These are phyloP conservation scores for Talaromyces proteolyticus DNA, from an alignment of 495 filamentous ascomycete genomes.

Conservation along the genomic window DNA sequence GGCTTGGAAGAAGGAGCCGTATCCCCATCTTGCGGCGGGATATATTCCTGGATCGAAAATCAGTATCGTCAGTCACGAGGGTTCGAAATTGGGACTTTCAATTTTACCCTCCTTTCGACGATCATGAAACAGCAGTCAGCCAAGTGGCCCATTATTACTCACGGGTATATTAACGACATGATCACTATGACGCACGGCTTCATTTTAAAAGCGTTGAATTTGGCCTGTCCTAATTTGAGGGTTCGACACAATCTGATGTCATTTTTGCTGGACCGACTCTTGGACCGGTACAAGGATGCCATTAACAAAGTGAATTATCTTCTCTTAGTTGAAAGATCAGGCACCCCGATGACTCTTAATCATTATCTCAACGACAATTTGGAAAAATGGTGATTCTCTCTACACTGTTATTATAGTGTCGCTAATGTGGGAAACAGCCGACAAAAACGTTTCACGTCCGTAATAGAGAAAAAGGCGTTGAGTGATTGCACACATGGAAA, in stretches of 20 bases:
- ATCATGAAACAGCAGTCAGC: conserved; percentile 4
- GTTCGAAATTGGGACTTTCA: conserved; percentile 20
- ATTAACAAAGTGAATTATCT: conserved; percentile 39
- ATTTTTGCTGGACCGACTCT: conserved; percentile 11
- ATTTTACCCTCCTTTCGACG: conserved; percentile 10
- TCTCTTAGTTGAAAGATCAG: conserved; percentile 41
- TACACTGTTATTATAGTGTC: neutral
- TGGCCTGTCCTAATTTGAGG: conserved; percentile 18
- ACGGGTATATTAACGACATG: neutral
- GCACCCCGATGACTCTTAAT: conserved; percentile 41
- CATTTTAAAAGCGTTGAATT: conserved; percentile 25
- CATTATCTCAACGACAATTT: conserved; percentile 40
- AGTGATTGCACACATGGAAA: too few species aligned
- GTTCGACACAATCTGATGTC: conserved; percentile 5
- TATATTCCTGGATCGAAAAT: conserved; percentile 17
- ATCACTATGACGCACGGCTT: conserved; percentile 19
- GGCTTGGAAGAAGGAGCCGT: conserved; percentile 9
- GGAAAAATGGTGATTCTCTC: neutral
- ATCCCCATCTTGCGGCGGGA: conserved; percentile 5
- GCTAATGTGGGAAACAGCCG: neutral
- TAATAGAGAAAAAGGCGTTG: too few species aligned
- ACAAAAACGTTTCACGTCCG: too few species aligned
- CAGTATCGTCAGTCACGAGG: conserved; percentile 16
- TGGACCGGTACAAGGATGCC: conserved; percentile 31
- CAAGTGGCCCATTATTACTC: conserved; percentile 1